Conservation (phyloP, 257 asterid genomes). For the Avicennia marina region DNA sequence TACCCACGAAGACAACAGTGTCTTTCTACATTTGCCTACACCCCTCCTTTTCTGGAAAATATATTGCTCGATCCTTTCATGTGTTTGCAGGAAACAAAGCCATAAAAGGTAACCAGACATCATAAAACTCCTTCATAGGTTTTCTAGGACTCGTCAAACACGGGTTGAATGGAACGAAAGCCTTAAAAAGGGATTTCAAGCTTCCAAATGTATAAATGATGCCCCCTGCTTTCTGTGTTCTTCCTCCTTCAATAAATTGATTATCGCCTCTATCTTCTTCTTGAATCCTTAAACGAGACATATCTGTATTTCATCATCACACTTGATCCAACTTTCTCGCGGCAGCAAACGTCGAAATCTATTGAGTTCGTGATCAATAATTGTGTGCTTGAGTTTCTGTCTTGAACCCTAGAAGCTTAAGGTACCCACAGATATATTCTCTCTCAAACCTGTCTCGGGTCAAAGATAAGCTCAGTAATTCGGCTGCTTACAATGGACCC, state of each 20-base stretch:
- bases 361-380: constrained; percentile 15
- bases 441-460: not conserved
- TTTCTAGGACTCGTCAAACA: not conserved
- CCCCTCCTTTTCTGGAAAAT: not conserved
- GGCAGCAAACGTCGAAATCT: constrained; percentile 5
- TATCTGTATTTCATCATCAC: not conserved
- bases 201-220: no score
- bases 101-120: not conserved
- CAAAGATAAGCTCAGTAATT: not conserved
- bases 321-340: not conserved
- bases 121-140: not conserved
- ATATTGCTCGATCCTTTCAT: not conserved
- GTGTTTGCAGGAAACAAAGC: no score
- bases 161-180: no score
- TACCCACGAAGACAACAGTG: no score
- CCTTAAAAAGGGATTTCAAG: no score
- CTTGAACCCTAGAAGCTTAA: constrained; percentile 13
- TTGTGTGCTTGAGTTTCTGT: not conserved
- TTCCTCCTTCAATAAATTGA: no score
- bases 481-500: constrained; percentile 35
- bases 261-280: not conserved
- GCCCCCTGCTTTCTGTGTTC: no score
- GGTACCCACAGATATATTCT: no score
- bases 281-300: not conserved
- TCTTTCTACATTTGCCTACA: no score